These are phyloP conservation scores for Auricularia sp. DNA, from an alignment of 768 basidiomycete genomes.

Conservation along the genomic window DNA sequence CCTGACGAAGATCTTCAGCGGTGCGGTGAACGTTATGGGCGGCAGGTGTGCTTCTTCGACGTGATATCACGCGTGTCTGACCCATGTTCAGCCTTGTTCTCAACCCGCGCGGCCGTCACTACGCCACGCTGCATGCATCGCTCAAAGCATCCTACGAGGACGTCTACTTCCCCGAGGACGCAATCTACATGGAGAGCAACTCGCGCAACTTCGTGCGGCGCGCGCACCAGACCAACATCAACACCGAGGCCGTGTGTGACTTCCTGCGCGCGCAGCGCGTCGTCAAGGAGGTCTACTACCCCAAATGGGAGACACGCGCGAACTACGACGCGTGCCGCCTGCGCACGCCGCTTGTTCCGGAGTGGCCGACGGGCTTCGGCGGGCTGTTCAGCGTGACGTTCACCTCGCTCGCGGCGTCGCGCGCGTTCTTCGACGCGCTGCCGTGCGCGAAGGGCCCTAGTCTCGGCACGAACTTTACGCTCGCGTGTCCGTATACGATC, in stretches of 20 bases:
- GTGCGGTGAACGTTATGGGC: conserved; percentile 93
- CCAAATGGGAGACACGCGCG: conserved; percentile 63
- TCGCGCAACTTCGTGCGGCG: conserved; percentile 84
- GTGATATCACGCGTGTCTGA: not conserved
- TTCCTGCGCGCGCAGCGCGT: conserved; percentile 57
- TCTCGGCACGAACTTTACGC: conserved; percentile 90
- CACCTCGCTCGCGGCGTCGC: conserved; percentile 51
- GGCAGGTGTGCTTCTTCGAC: conserved; percentile 54
- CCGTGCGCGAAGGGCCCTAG: conserved; percentile 83
- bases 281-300: conserved; percentile 83
- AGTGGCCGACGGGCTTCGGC: conserved; percentile 53
- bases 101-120: conserved; percentile 69
- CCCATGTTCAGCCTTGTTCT: conserved; percentile 57
- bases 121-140: conserved; percentile 50
- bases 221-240: conserved; percentile 64
- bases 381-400: conserved; percentile 86
- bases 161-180: conserved; percentile 81
- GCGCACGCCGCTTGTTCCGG: conserved; percentile 15
- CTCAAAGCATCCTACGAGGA: conserved; percentile 65
- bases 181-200: conserved; percentile 95
- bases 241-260: conserved; percentile 74
- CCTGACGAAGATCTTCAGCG: conserved; percentile 90
- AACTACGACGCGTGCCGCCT: conserved; percentile 66
- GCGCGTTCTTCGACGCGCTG: conserved; percentile 77
- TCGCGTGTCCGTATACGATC: conserved; percentile 88